Conservation (phyloP, 371 early-diverging fungal species). For the Mortierella sp. region DNA sequence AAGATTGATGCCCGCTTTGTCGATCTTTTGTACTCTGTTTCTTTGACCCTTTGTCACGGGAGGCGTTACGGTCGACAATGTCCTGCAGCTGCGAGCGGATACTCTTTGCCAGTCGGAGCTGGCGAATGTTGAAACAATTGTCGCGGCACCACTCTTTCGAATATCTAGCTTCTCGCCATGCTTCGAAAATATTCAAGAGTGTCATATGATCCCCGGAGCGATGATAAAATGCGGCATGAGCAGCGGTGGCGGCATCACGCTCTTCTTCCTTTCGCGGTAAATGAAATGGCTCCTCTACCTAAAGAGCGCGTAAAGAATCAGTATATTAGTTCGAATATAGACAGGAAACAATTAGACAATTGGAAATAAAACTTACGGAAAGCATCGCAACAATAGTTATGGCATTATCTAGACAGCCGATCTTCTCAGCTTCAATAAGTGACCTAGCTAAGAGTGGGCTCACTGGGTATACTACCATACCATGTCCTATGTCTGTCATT, state of each 20-base stretch:
- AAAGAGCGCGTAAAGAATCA: slow-evolving; percentile 76
- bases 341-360: not conserved
- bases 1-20: not conserved
- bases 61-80: slow-evolving; percentile 81
- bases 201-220: slow-evolving; percentile 93
- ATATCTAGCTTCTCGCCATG: slow-evolving; percentile 86
- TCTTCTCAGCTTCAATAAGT: slow-evolving; percentile 74
- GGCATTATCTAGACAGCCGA: slow-evolving; percentile 66
- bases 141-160: slow-evolving; percentile 92
- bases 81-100: slow-evolving; percentile 92
- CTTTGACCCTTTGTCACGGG: slow-evolving; percentile 21
- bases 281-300: slow-evolving; percentile 91
- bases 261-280: slow-evolving; percentile 84
- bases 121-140: slow-evolving; percentile 89
- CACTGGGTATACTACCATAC: slow-evolving; percentile 96
- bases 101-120: slow-evolving; percentile 86
- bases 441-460: slow-evolving; percentile 95
- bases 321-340: slow-evolving; percentile 45
- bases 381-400: slow-evolving; percentile 79
- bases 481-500: slow-evolving; percentile 92
- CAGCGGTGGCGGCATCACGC: slow-evolving; percentile 82
- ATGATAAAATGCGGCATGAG: slow-evolving; percentile 72
- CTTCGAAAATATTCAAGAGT: slow-evolving; percentile 87
- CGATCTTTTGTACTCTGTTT: not conserved
- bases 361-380: slow-evolving; percentile 51